Evolutionary conservation across 2,329 filamentous ascomycete genomes (phyloP).

Genomic region (Chalara sp.): DNA sequence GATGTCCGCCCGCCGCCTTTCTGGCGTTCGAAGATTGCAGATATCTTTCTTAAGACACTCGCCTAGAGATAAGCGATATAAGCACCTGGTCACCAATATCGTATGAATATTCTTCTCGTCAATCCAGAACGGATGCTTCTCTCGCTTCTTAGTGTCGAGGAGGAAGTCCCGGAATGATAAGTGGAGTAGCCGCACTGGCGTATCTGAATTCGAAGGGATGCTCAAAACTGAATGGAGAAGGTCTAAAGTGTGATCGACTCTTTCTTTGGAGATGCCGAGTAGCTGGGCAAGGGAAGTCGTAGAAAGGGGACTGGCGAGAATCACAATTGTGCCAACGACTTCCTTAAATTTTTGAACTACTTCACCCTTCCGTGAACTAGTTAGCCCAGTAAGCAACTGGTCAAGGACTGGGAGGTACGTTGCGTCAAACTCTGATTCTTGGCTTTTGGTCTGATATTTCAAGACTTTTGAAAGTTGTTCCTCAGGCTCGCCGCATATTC

Average conservation of each 20-base stretch:
- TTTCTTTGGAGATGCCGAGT: conserved; percentile 13
- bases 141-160: conserved; percentile 21
- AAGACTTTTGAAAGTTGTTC: conserved; percentile 22
- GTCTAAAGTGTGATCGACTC: conserved; percentile 19
- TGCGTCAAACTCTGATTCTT: conserved; percentile 16
- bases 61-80: conserved; percentile 27
- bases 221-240: conserved; percentile 30
- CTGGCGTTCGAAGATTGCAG: conserved; percentile 24
- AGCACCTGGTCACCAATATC: conserved; percentile 27
- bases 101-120: conserved; percentile 29
- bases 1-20: conserved; percentile 19
- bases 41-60: conserved; percentile 29
- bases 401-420: conserved; percentile 20
- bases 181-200: conserved; percentile 27
- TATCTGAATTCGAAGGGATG: conserved; percentile 18
- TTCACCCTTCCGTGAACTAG: conserved; percentile 6
- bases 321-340: conserved; percentile 14
- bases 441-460: conserved; percentile 9
- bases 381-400: conserved; percentile 8
- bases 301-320: conserved; percentile 25
- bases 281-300: conserved; percentile 21
- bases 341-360: conserved; percentile 21
- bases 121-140: conserved; percentile 29
- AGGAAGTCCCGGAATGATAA: conserved; percentile 35
- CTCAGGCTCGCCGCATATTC: conserved; percentile 13